Evolutionary conservation across 2,329 filamentous ascomycete genomes (phyloP), one percentile per base, ranked within the genome.

Genomic region (Ascosphaera acerosa): DNA sequence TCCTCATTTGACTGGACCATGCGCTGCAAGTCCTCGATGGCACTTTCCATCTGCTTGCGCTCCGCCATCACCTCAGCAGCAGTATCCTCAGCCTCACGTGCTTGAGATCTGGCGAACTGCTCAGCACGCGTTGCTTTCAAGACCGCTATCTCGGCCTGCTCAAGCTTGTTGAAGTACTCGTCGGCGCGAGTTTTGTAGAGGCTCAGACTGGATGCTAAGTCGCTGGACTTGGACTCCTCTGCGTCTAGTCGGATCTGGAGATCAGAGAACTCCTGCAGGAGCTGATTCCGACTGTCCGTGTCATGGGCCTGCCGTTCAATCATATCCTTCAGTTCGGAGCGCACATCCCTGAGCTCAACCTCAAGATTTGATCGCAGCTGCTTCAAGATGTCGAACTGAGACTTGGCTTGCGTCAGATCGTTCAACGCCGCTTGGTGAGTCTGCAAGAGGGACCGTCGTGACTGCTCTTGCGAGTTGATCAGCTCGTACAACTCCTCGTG

Each of bases 151-250:
- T 97, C 84, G 10, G 87, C 87, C 47, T 94, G 84, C 51, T 97
- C 84, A 14, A 97, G 67, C 53, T 91, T 92, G 58, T 70, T 76
- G 54, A 92, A 97, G 52, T 97, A 94, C 48, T 94, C 84, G 45
- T 94, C 81, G 3, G 84, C 76, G 27, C 84, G 71, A 38, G 68
- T 70, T 62, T 90, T 92, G 61, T 94, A 97, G 37, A 92, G 57
- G 36, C 70, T 72, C 26, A 94, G 63, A 48, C 76, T 90, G 3
- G 80, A 75, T 5, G 69, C 70, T 28, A 91, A 70, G 49, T 97
- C 84, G 17, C 72, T 66, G 17, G 84, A 62, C 48, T 76, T 84
- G 1, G 80, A 90, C 1, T 70, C 68, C 53, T 94, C 87, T 4
- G 76, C 73, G 46, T 94, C 87, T 10, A 94, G 64, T 29, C 81